Base-by-base conservation (phyloP, 1,284 basidiomycete genomes). In the Marasmius sp. region DNA sequence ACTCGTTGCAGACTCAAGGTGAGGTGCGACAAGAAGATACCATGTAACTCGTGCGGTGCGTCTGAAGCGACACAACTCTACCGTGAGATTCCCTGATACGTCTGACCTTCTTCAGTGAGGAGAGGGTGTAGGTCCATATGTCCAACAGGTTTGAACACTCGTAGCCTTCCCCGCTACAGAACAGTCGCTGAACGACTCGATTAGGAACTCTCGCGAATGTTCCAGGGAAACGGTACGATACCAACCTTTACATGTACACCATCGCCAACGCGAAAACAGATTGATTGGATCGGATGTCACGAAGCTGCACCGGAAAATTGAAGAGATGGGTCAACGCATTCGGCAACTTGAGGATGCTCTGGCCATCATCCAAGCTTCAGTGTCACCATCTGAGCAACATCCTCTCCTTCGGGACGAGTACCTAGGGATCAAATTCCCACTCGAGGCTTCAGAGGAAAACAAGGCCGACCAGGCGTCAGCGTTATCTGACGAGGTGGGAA, bases 241-340 rank as follows among this genome's bases (percentile, higher is more conserved):
- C 34, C 14, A 11, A 38, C 37, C 34, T 34, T 16, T 2, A 16
- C 12, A 85, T 52, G 18, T 37, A 37, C 20, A 36, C 14, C 38
- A n/a, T 22, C 50, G 11, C 27, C 10, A 7, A 9, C 16, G 33
- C 27, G 52, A 34, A 54, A 37, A n/a, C 36, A 54, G 52, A 38
- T 37, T 89, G 62, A 84, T 90, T 37, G 81, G 90, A 8, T 85
- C 88, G 9, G 87, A 89, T 65, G 90, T 89, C 6, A 84, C 87
- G 47, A 83, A 88, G 65, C 75, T 91, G 2, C 89, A 91, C 68
- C 74, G 77, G 52, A 89, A 88, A 72, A 89, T 91, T 37, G 75
- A 79, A 1, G 85, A 89, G 62, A 91, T 91, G 88, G 86, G 86
- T 45, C 84, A 88, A 66, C 83, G 89, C 47, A 91, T 91, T 66